Evolutionary conservation across 257 asterid genomes (phyloP).

Genomic region (Orobanche coerulescens): DNA sequence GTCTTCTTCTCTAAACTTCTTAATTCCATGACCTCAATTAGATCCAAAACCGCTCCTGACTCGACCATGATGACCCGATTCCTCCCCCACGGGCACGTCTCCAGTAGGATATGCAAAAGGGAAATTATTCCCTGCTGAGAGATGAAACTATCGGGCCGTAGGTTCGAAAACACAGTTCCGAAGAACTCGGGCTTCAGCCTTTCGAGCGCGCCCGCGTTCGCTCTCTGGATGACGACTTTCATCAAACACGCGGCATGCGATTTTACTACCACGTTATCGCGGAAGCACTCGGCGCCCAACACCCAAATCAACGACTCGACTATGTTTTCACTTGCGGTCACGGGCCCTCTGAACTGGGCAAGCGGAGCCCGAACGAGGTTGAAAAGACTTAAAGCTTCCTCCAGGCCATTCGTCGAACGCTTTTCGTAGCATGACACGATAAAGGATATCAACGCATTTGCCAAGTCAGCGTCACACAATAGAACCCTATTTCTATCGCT

Average conservation of each 20-base stretch:
- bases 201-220: constrained; percentile 14
- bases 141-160: neutral
- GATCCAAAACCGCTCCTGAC: constrained; percentile 28
- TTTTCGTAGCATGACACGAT: constrained; percentile 24
- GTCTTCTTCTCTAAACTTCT: constrained; percentile 28
- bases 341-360: neutral
- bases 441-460: constrained; percentile 10
- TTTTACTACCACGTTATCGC: neutral
- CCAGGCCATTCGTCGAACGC: constrained; percentile 19
- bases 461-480: constrained; percentile 34
- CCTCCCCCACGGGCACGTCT: constrained; percentile 36
- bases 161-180: neutral
- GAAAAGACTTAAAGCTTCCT: constrained; percentile 30
- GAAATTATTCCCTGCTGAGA: constrained; percentile 10
- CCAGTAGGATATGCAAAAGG: constrained; percentile 29
- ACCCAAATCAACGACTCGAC: constrained; percentile 38
- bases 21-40: constrained; percentile 43
- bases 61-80: constrained; percentile 40
- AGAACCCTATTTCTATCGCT: constrained; percentile 26
- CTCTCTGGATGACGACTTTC: constrained; percentile 20
- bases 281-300: neutral
- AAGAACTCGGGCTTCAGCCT: constrained; percentile 37
- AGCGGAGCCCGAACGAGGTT: constrained; percentile 15
- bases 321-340: neutral
- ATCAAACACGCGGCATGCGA: constrained; percentile 30